These are phyloP conservation scores for Diaporthe destruens DNA, from an alignment of 2,329 filamentous ascomycete genomes.

Conservation along the genomic window DNA sequence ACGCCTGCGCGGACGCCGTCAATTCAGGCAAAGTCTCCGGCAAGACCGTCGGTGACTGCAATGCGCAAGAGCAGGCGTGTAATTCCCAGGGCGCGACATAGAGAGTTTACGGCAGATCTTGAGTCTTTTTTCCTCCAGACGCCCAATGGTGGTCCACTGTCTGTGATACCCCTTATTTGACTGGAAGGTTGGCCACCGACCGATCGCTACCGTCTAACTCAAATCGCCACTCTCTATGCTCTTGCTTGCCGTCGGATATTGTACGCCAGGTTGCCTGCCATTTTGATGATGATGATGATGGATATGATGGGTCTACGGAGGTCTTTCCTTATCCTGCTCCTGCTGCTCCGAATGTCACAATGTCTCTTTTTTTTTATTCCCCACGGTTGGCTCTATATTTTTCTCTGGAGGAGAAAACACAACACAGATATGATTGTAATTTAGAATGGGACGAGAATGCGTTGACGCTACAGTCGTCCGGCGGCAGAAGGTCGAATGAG, in stretches of 20 bases:
- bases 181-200: slow-evolving; percentile 29
- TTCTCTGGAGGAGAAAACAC: slow-evolving; percentile 24
- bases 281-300: slow-evolving; percentile 33
- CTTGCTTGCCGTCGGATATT: slow-evolving; percentile 26
- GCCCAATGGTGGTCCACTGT: slow-evolving; percentile 31
- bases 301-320: slow-evolving; percentile 32
- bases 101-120: slow-evolving; percentile 13
- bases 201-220: slow-evolving; percentile 27
- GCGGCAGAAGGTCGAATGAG: slow-evolving; percentile 17
- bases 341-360: slow-evolving; percentile 27
- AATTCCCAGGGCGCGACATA: slow-evolving; percentile 51
- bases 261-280: slow-evolving; percentile 22
- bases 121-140: slow-evolving; percentile 28
- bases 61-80: slow-evolving; percentile 64
- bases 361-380: slow-evolving; percentile 1
- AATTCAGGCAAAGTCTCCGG: slow-evolving; percentile 61
- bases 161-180: slow-evolving; percentile 28
- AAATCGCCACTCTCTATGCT: slow-evolving; percentile 6
- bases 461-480: slow-evolving; percentile 30
- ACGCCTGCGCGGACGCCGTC: slow-evolving; percentile 68
- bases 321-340: slow-evolving; percentile 21
- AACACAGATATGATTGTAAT: slow-evolving; percentile 35
- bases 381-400: background rate
- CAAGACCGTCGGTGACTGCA: slow-evolving; percentile 64
- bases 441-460: slow-evolving; percentile 29